These are phyloP conservation scores for Hysterium pulicare DNA, from an alignment of 2,329 filamentous ascomycete genomes.

Conservation along the genomic window DNA sequence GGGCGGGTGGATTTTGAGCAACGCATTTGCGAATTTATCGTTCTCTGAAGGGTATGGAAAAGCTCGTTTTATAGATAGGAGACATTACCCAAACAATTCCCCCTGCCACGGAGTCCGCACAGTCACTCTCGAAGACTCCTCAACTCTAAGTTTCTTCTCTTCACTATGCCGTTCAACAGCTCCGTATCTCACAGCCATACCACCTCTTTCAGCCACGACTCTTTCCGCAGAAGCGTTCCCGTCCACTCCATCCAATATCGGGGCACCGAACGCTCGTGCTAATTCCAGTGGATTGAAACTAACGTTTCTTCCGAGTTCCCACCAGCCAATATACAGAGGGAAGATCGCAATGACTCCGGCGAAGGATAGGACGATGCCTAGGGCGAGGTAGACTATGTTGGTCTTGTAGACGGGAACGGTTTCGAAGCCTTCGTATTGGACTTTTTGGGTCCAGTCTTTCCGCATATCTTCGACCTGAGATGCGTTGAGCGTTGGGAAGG, in stretches of 20 bases:
- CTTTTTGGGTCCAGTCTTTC: slow-evolving; percentile 9
- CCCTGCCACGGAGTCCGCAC: slow-evolving; percentile 18
- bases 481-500: slow-evolving; percentile 6
- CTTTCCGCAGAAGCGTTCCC: slow-evolving; percentile 18
- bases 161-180: slow-evolving; percentile 18
- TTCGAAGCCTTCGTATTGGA: slow-evolving; percentile 3
- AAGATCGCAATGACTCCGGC: slow-evolving; percentile 14
- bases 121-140: slow-evolving; percentile 12
- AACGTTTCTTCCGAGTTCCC: slow-evolving; percentile 24
- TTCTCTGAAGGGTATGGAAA: too few species aligned
- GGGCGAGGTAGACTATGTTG: slow-evolving; percentile 5
- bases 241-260: slow-evolving; percentile 24
- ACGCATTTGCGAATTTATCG: too few species aligned
- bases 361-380: slow-evolving; percentile 15
- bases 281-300: slow-evolving; percentile 31
- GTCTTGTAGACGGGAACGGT: slow-evolving; percentile 6
- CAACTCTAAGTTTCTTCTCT: slow-evolving; percentile 21
- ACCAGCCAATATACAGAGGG: slow-evolving; percentile 25
- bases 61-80: too few species aligned
- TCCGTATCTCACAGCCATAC: slow-evolving; percentile 18
- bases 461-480: slow-evolving; percentile 4
- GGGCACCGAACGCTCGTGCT: slow-evolving; percentile 29
- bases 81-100: slow-evolving; percentile 20
- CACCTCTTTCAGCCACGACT: slow-evolving; percentile 17
- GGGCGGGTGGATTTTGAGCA: too few species aligned